Evolutionary conservation across 345 rosid species (phyloP).

Genomic region (Jatropha curcas): DNA sequence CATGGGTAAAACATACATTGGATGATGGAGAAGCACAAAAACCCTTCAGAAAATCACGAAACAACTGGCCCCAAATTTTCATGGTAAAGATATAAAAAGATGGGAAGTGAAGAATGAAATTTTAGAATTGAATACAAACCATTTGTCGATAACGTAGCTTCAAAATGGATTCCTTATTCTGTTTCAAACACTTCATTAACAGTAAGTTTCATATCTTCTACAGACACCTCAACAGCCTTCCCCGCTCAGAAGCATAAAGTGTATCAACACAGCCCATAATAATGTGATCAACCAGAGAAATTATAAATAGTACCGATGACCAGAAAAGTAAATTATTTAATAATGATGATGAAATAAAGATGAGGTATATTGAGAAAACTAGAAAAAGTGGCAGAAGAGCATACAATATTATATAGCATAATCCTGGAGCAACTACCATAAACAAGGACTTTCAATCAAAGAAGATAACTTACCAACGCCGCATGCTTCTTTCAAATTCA

Average conservation of each 20-base stretch:
- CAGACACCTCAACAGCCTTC: no score
- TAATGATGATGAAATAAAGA: neutral
- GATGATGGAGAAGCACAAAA: no score
- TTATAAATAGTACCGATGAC: neutral
- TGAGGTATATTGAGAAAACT: neutral
- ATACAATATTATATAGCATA: neutral
- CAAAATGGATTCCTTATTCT: no score
- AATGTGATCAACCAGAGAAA: conserved; percentile 12
- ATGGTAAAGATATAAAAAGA: neutral
- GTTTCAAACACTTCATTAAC: conserved; percentile 67
- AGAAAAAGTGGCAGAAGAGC: neutral
- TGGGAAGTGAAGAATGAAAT: neutral
- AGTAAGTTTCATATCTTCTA: conserved; percentile 63
- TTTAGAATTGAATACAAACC: conserved; percentile 48
- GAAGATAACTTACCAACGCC: conserved; percentile 69
- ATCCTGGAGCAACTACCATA: conserved; percentile 1
- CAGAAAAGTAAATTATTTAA: neutral
- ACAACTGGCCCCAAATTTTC: no score
- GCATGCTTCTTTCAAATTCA: conserved; percentile 87
- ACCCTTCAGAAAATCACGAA: neutral
- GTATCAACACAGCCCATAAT: conserved; percentile 19
- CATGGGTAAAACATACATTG: no score
- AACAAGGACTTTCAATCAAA: neutral
- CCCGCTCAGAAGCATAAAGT: conserved; percentile 32
- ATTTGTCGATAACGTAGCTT: conserved; percentile 82